Conservation (phyloP, 2,329 filamentous ascomycete genomes). For the Penicillium nordicum region DNA sequence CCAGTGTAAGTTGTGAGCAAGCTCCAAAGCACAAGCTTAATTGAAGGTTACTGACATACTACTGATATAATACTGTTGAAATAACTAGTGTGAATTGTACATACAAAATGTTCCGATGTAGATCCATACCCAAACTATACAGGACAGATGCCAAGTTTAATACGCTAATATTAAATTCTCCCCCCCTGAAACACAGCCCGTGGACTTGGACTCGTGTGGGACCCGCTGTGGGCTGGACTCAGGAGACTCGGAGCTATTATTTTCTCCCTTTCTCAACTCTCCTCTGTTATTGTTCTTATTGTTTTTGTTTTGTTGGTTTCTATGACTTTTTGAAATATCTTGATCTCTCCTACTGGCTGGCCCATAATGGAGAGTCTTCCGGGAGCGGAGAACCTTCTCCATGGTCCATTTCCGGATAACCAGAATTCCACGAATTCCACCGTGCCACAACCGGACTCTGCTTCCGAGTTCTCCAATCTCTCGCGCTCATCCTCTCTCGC, state of each 20-base stretch:
- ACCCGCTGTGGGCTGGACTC: slow-evolving; percentile 13
- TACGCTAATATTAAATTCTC: neutral
- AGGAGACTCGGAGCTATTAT: slow-evolving; percentile 9
- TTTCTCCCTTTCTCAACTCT: slow-evolving; percentile 1
- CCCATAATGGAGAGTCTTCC: slow-evolving; percentile 34
- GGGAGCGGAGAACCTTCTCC: slow-evolving; percentile 27
- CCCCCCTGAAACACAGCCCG: slow-evolving; percentile 11
- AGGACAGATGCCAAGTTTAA: neutral
- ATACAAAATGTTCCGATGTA: neutral
- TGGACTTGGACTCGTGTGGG: neutral
- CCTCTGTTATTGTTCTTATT: neutral
- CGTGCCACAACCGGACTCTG: slow-evolving; percentile 14
- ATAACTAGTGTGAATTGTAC: too few species aligned
- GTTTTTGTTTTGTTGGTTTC: neutral
- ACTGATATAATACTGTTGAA: too few species aligned
- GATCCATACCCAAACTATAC: neutral
- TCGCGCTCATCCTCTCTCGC: slow-evolving; percentile 12
- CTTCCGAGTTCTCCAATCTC: slow-evolving; percentile 11
- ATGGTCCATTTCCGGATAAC: slow-evolving; percentile 31
- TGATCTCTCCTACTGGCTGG: slow-evolving; percentile 25
- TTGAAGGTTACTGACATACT: too few species aligned
- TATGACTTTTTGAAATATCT: neutral
- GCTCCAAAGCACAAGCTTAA: too few species aligned
- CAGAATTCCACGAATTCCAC: slow-evolving; percentile 19
- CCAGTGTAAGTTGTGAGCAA: too few species aligned